These are phyloP conservation scores for Mycena venus DNA, from an alignment of 768 basidiomycete species.

Conservation along the genomic window DNA sequence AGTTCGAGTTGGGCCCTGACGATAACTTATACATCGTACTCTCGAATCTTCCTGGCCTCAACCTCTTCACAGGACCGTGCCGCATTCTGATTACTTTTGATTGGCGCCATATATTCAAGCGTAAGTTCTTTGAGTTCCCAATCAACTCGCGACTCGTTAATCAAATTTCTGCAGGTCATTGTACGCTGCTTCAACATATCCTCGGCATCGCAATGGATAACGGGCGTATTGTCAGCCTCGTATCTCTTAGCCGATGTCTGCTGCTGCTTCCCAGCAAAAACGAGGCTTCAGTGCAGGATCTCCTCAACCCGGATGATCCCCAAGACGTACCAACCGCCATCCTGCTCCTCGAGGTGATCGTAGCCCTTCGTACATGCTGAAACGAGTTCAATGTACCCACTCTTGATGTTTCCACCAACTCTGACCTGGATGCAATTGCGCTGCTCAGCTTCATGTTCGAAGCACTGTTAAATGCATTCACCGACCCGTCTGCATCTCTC, in stretches of 20 bases:
- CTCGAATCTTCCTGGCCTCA: slow-evolving; percentile 21
- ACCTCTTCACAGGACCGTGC: slow-evolving; percentile 28
- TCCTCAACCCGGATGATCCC: slow-evolving; percentile 38
- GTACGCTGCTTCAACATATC: slow-evolving; percentile 16
- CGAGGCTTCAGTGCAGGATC: neutral
- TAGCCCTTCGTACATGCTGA: neutral
- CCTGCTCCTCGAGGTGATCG: slow-evolving; percentile 32
- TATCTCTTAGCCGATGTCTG: slow-evolving; percentile 29
- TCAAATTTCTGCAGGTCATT: slow-evolving; percentile 11
- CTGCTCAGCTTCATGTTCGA: slow-evolving; percentile 24
- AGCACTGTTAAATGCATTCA: slow-evolving; percentile 40
- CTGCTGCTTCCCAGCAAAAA: slow-evolving; percentile 30
- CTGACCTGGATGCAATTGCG: no score
- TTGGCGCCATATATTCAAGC: slow-evolving; percentile 31
- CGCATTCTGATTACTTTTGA: slow-evolving; percentile 34
- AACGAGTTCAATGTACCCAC: neutral
- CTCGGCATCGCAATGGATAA: neutral
- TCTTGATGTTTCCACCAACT: neutral
- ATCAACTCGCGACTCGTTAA: neutral
- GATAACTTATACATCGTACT: slow-evolving; percentile 14
- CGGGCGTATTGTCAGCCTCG: neutral
- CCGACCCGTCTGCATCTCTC: slow-evolving; percentile 33
- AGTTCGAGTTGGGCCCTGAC: neutral
- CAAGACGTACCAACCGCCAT: slow-evolving; percentile 48
- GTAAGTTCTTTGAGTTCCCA: slow-evolving; percentile 12